phyloP scores from a whole-genome alignment of 2,329 filamentous ascomycete species.

The Arthrinium puccinioides region DNA sequence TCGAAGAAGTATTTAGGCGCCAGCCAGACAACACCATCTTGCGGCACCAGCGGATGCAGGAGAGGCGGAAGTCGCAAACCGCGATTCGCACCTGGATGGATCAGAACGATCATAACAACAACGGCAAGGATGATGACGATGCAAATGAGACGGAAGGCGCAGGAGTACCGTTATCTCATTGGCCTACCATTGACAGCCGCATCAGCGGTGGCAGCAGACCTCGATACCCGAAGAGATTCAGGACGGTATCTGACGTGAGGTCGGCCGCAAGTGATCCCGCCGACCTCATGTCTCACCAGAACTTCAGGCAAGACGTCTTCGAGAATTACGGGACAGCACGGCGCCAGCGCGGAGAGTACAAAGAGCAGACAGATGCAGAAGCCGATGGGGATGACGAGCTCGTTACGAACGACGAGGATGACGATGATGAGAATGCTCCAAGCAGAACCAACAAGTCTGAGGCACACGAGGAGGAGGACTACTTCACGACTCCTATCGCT shows the following conservation, averaged over 20 bases:
- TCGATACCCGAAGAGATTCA: constrained; percentile 38
- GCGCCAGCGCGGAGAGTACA: constrained; percentile 38
- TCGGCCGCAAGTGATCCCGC: constrained; percentile 59
- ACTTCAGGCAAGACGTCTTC: constrained; percentile 15
- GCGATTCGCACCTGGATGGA: constrained; percentile 92
- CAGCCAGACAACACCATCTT: constrained; percentile 59
- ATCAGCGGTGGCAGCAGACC: constrained; percentile 8
- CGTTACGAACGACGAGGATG: constrained; percentile 71
- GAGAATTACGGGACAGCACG: constrained; percentile 26
- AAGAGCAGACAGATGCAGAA: constrained; percentile 71
- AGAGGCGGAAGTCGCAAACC: constrained; percentile 67
- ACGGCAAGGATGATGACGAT: constrained; percentile 31
- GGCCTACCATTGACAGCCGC: constrained; percentile 40
- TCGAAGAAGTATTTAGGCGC: constrained; percentile 84
- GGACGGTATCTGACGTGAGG: constrained; percentile 47
- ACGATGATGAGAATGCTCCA: constrained; percentile 45
- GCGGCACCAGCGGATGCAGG: constrained; percentile 51
- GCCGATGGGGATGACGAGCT: constrained; percentile 87
- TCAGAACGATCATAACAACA: constrained; percentile 51
- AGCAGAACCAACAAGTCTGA: constrained; percentile 18
- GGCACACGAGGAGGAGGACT: constrained; percentile 36
- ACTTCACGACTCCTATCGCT: constrained; percentile 46
- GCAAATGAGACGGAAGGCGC: constrained; percentile 34
- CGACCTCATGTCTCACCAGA: constrained; percentile 45
- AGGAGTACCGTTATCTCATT: constrained; percentile 40